phyloP scores from a whole-genome alignment of 2,329 filamentous ascomycete genomes.

The Thelonectria blattea region DNA sequence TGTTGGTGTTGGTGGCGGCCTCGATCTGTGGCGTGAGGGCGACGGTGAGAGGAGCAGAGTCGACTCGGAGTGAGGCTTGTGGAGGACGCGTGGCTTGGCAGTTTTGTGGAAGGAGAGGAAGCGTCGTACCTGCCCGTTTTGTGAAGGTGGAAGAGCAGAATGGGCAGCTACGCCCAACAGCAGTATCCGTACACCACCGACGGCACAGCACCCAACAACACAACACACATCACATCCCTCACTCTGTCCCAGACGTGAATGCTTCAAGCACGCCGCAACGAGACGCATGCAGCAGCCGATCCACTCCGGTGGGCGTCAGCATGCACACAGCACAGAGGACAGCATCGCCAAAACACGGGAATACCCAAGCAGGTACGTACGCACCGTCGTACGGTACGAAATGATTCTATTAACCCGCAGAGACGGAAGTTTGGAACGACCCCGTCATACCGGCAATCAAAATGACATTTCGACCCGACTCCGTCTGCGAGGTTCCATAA shows the following conservation, averaged over 20 bases:
- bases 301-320: slow-evolving; percentile 1
- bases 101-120: background rate
- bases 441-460: no score
- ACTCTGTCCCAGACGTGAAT: background rate
- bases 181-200: background rate
- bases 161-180: background rate
- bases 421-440: no score
- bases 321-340: background rate
- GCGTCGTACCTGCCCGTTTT: background rate
- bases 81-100: background rate
- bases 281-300: slow-evolving; percentile 8
- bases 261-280: slow-evolving; percentile 4
- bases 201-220: background rate
- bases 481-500: background rate
- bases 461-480: background rate
- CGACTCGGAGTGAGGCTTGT: background rate
- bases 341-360: background rate
- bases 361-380: background rate
- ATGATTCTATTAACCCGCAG: no score
- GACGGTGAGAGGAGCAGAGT: background rate
- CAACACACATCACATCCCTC: background rate
- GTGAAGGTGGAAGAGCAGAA: background rate
- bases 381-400: no score
- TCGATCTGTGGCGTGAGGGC: background rate
- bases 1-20: background rate